Evolutionary conservation across 306 rosid species (phyloP), one percentile per base, ranked within the genome.

Genomic region (Comarum palustre): DNA sequence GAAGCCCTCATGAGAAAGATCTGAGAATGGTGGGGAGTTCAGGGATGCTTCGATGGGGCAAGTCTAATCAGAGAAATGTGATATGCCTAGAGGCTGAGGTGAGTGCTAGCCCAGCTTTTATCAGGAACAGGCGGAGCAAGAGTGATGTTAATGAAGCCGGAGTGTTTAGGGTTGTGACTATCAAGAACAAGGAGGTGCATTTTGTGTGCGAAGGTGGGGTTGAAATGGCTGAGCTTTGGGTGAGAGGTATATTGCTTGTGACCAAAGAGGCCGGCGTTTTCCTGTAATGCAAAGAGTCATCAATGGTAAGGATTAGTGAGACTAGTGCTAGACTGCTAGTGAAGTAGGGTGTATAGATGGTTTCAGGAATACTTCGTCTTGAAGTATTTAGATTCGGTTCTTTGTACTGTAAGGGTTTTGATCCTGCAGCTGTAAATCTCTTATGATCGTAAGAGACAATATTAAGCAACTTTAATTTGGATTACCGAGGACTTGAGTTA

Each of bases 171-270:
- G 92, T 93, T 79, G 76, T 87, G 50, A 93, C 97, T 27, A 72
- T 68, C 12, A 83, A 79, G 79, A 89, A 85, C 75, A 91, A 70
- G 82, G 98, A 91, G 84, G 77, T 90, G 79, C 98, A 89, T 84
- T 93, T 93, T 70, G 89, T 85, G 32, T 91, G 96, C 71, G 85
- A 78, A 2, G 96, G 94, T 3, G 98, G 96, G 1, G 64, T 67
- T 67, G 97, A 90, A 80, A 80, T 46, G 72, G 97, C 98, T 10
- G 79, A 85, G 81, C 89, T 93, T 32, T 93, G 97, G 96, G 97
- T 91, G 64, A 89, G 98, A 67, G 98, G 98, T 7, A 91, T 93
- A 51, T 87, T 80, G 77, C 85, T 93, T 68, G 83, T 90, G 59
- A 86, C 92, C 3, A 81, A 59, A 78, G 96, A 86, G 73, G 90